phyloP scores from a whole-genome alignment of 805 yeast species.

The Saccharomycopsis fibuligera region DNA sequence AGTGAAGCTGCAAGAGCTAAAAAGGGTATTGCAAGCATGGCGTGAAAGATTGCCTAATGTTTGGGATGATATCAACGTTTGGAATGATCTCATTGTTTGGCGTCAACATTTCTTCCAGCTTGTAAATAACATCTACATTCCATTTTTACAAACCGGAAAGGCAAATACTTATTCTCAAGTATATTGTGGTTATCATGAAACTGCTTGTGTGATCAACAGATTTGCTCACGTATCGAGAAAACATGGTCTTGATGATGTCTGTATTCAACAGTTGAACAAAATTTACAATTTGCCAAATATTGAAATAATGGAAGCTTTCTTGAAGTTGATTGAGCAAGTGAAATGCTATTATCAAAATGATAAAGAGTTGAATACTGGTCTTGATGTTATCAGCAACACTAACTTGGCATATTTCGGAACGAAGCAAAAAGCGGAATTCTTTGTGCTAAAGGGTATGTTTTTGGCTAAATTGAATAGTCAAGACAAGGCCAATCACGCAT shows the following conservation, averaged over 20 bases:
- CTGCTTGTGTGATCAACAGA: conserved; percentile 97
- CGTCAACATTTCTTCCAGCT: conserved; percentile 97
- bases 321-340: conserved; percentile 94
- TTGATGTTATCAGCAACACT: conserved; percentile 95
- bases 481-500: conserved; percentile 96
- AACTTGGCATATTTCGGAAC: conserved; percentile 94
- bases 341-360: conserved; percentile 94
- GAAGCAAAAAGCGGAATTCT: conserved; percentile 96
- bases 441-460: conserved; percentile 97
- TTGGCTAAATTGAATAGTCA: conserved; percentile 82
- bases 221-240: conserved; percentile 98
- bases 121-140: conserved; percentile 89
- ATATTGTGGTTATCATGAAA: conserved; percentile 95
- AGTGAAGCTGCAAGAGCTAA: conserved; percentile 86
- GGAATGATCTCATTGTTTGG: conserved; percentile 99
- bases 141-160: conserved; percentile 69
- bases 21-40: conserved; percentile 95
- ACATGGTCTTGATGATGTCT: conserved; percentile 95
- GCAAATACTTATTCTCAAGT: conserved; percentile 86
- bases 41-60: conserved; percentile 91
- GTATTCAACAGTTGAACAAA: conserved; percentile 85
- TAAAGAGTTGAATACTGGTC: conserved; percentile 85
- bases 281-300: conserved; percentile 94
- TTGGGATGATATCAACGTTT: conserved; percentile 96
- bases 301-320: conserved; percentile 96